These are phyloP conservation scores for Aspergillus indologenus DNA, from an alignment of 495 filamentous ascomycete species.

Conservation along the genomic window DNA sequence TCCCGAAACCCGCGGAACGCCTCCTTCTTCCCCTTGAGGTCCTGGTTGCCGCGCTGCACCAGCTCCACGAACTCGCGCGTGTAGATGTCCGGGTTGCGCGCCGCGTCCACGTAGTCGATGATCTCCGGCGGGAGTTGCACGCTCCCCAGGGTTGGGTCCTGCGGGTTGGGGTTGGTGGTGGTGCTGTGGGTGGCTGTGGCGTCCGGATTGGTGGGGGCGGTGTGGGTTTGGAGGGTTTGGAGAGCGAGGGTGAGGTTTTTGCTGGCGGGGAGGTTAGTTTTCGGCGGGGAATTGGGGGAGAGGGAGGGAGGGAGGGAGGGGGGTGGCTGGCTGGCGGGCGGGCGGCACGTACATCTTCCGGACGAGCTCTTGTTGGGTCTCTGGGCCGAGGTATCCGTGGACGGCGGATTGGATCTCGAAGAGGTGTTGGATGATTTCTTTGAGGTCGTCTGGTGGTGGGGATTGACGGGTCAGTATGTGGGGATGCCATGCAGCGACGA, in stretches of 20 bases:
- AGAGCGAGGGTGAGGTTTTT: slow-evolving; percentile 45
- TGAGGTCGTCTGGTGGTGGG: slow-evolving; percentile 38
- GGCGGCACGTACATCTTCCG: slow-evolving; percentile 54
- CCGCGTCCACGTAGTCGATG: slow-evolving; percentile 86
- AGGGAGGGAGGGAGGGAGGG: too few relatives aligned
- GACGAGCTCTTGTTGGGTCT: slow-evolving; percentile 58
- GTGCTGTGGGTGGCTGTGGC: slow-evolving; percentile 35
- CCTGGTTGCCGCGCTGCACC: slow-evolving; percentile 78
- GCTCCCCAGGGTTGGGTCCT: slow-evolving; percentile 43
- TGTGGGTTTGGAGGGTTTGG: slow-evolving; percentile 40
- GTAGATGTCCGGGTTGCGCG: slow-evolving; percentile 97
- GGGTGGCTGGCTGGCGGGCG: too few relatives aligned
- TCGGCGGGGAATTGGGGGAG: slow-evolving; percentile 15
- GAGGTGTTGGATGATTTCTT: slow-evolving; percentile 75
- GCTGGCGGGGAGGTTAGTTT: slow-evolving; percentile 17
- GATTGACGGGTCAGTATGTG: too few relatives aligned
- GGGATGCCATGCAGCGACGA: too few relatives aligned
- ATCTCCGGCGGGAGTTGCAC: slow-evolving; percentile 79
- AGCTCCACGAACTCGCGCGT: slow-evolving; percentile 95
- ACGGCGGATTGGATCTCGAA: slow-evolving; percentile 76
- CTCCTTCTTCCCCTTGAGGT: slow-evolving; percentile 75
- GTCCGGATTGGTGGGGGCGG: slow-evolving; percentile 23
- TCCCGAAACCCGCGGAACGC: slow-evolving; percentile 81
- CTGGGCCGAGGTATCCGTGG: slow-evolving; percentile 65
- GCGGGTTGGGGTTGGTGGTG: slow-evolving; percentile 33